Conservation (phyloP, 352 stramenopile genomes). For the Phytophthora pini region DNA sequence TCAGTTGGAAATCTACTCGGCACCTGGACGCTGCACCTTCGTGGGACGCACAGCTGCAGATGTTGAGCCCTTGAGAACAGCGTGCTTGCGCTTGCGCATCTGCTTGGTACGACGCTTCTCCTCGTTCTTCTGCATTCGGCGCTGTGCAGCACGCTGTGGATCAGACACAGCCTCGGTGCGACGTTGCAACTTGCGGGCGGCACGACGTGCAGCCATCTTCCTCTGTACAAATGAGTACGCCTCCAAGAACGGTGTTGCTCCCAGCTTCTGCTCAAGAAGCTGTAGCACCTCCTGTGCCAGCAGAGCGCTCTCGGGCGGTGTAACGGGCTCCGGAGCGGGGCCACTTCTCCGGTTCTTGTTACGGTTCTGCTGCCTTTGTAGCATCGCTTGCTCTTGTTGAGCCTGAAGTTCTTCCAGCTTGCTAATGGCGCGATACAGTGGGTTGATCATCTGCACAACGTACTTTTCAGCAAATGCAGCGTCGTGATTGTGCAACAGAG, state of each 20-base stretch:
- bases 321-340: slow-evolving; percentile 17
- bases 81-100: slow-evolving; percentile 89
- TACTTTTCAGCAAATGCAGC: slow-evolving; percentile 56
- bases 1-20: slow-evolving; percentile 41
- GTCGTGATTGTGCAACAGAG: slow-evolving; percentile 67
- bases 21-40: slow-evolving; percentile 71
- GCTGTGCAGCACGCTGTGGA: slow-evolving; percentile 71
- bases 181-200: slow-evolving; percentile 75
- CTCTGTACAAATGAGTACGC: slow-evolving; percentile 88
- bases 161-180: slow-evolving; percentile 82
- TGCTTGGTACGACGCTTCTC: slow-evolving; percentile 84
- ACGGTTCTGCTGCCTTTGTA: slow-evolving; percentile 38
- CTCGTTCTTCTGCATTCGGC: slow-evolving; percentile 89
- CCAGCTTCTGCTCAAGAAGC: slow-evolving; percentile 83
- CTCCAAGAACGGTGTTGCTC: slow-evolving; percentile 72
- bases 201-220: slow-evolving; percentile 78
- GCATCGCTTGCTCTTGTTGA: slow-evolving; percentile 31
- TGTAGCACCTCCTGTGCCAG: slow-evolving; percentile 89
- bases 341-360: slow-evolving; percentile 39
- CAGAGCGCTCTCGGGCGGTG: slow-evolving; percentile 55
- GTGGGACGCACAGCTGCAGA: slow-evolving; percentile 62
- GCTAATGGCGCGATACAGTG: slow-evolving; percentile 75
- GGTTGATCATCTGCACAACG: slow-evolving; percentile 86
- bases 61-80: slow-evolving; percentile 80
- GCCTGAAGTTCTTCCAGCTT: slow-evolving; percentile 59